phyloP scores from a whole-genome alignment of 2,329 filamentous ascomycete genomes.

The Colletotrichum kahawae region DNA sequence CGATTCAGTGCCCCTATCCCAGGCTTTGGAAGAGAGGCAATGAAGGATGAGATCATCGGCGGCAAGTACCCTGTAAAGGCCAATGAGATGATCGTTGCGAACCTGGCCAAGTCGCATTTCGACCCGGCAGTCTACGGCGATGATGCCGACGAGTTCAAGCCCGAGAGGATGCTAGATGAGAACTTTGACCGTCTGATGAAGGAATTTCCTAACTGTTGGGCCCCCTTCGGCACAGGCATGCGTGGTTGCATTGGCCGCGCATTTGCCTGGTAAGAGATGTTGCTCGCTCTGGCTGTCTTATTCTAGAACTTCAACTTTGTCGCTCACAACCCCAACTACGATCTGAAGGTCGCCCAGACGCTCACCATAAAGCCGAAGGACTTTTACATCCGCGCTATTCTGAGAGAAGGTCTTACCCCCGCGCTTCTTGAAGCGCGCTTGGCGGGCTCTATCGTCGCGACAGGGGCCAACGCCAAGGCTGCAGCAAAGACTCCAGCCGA shows the following conservation, averaged over 20 bases:
- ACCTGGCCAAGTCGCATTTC: slow-evolving; percentile 55
- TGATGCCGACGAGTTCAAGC: slow-evolving; percentile 62
- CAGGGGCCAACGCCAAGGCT: not conserved
- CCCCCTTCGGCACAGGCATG: slow-evolving; percentile 59
- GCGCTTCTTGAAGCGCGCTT: slow-evolving; percentile 51
- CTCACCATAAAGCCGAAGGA: slow-evolving; percentile 66
- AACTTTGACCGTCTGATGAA: slow-evolving; percentile 41
- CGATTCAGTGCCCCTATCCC: slow-evolving; percentile 32
- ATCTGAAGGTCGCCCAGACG: slow-evolving; percentile 55
- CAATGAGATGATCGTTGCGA: slow-evolving; percentile 46
- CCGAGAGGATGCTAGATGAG: slow-evolving; percentile 67
- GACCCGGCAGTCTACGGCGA: slow-evolving; percentile 62
- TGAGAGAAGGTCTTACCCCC: slow-evolving; percentile 47
- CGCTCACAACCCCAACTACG: slow-evolving; percentile 62
- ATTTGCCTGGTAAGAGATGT: slow-evolving; percentile 59
- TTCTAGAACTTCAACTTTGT: slow-evolving; percentile 72
- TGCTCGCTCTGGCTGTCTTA: slow-evolving; percentile 55
- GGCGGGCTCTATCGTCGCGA: slow-evolving; percentile 32
- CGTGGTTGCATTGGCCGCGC: slow-evolving; percentile 57
- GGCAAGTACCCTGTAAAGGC: slow-evolving; percentile 58
- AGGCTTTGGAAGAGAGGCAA: slow-evolving; percentile 30
- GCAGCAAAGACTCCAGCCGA: not conserved
- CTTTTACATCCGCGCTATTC: slow-evolving; percentile 61
- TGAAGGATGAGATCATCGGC: slow-evolving; percentile 48
- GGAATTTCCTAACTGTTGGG: slow-evolving; percentile 42